A percentile compares a stretch with the other conserved stretches of the same genome.
Conservation (phyloP, 2,329 filamentous ascomycete genomes). For the Leptographium radiaticola region DNA sequence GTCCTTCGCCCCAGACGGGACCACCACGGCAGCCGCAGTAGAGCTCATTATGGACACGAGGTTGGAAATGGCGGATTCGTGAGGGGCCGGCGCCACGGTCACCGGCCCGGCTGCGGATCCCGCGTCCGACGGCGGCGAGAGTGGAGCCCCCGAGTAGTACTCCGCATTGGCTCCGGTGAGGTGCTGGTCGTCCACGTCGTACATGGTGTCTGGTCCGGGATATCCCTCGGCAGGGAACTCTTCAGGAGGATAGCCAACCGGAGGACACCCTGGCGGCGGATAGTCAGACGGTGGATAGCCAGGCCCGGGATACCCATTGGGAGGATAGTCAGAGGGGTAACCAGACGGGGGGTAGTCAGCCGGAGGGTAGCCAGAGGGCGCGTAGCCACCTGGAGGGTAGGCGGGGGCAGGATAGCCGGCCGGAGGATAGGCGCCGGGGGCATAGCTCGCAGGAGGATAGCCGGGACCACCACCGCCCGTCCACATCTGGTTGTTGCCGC, state of each 20-base stretch:
- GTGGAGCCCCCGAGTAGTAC: slow-evolving; percentile 15
- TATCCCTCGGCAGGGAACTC: background rate
- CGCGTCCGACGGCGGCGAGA: slow-evolving; percentile 13
- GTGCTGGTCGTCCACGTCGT: background rate
- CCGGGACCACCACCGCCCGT: background rate
- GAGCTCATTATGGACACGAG: slow-evolving; percentile 7
- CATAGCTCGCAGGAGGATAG: background rate
- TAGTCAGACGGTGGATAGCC: background rate
- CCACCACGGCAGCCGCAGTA: background rate
- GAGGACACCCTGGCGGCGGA: background rate
- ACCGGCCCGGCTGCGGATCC: background rate
- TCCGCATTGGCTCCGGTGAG: slow-evolving; percentile 6
- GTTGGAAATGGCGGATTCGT: background rate
- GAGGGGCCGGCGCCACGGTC: background rate
- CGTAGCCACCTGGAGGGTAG: background rate
- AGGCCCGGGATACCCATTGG: background rate
- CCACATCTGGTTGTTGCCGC: slow-evolving; percentile 10
- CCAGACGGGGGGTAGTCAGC: background rate
- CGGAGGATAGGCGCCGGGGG: background rate
- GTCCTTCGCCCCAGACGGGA: background rate
- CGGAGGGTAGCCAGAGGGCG: background rate
- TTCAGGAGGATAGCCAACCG: background rate
- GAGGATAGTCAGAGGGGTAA: background rate
- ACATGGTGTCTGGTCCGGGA: background rate
- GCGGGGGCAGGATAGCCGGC: background rate